phyloP scores from a whole-genome alignment of 2,329 filamentous ascomycete genomes.

The Aureobasidium zeae region DNA sequence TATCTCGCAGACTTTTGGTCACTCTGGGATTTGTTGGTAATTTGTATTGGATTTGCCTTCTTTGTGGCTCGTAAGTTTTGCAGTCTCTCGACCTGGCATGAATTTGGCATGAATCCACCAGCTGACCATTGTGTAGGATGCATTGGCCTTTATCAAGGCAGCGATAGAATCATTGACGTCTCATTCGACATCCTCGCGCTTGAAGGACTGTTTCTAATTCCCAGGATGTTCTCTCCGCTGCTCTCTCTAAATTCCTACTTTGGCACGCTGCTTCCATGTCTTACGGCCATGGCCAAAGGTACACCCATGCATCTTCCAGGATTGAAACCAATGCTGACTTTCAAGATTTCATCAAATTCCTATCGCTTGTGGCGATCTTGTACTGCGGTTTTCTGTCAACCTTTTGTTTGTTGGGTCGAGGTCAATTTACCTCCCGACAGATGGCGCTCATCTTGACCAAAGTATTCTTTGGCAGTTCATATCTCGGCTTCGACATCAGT shows the following conservation, averaged over 20 bases:
- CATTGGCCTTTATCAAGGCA: slow-evolving; percentile 54
- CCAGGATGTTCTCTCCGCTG: slow-evolving; percentile 69
- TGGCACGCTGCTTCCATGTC: slow-evolving; percentile 77
- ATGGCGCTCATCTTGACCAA: slow-evolving; percentile 73
- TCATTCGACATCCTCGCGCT: slow-evolving; percentile 85
- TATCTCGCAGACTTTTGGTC: slow-evolving; percentile 80
- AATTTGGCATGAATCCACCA: not conserved
- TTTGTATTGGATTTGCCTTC: slow-evolving; percentile 44
- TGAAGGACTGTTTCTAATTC: slow-evolving; percentile 82
- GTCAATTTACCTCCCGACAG: slow-evolving; percentile 52
- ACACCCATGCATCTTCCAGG: not conserved
- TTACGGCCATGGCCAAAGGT: slow-evolving; percentile 67
- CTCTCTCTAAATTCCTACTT: slow-evolving; percentile 84
- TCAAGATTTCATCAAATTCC: slow-evolving; percentile 83
- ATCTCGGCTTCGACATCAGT: slow-evolving; percentile 56
- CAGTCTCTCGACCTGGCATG: not conserved
- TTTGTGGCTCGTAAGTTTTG: slow-evolving; percentile 56
- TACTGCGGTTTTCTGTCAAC: slow-evolving; percentile 85
- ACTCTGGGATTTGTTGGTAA: slow-evolving; percentile 43
- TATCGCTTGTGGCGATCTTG: slow-evolving; percentile 67
- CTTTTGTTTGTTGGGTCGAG: slow-evolving; percentile 67
- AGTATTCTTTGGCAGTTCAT: slow-evolving; percentile 63
- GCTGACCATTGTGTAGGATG: slow-evolving; percentile 41
- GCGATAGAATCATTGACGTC: slow-evolving; percentile 57
- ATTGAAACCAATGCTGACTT: slow-evolving; percentile 24